A percentile compares a stretch with the other conserved stretches of the same genome.
These are phyloP conservation scores for Candida verbasci DNA, from an alignment of 805 yeast species.

Conservation along the genomic window DNA sequence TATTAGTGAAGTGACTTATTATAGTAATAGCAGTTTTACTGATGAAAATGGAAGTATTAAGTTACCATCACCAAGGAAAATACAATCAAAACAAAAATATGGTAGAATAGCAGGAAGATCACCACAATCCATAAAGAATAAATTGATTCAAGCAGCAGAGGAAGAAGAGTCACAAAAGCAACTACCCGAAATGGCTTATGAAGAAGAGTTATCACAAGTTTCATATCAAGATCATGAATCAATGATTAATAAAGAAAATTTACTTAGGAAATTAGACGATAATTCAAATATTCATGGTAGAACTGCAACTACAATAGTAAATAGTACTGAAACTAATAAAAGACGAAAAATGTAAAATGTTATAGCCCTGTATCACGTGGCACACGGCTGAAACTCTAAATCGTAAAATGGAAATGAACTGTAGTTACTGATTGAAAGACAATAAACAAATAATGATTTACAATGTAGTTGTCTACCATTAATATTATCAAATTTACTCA, in stretches of 20 bases:
- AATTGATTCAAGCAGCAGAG: slow-evolving; percentile 7
- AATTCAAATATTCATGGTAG: background rate
- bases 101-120: slow-evolving; percentile 24
- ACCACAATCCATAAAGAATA: slow-evolving; percentile 10
- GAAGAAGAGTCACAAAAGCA: slow-evolving; percentile 1
- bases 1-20: background rate
- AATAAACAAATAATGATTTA: no score
- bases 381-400: background rate
- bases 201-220: slow-evolving; percentile 18
- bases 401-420: no score
- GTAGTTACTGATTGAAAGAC: no score
- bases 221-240: slow-evolving; percentile 21
- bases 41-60: slow-evolving; percentile 4
- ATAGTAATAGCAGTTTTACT: background rate
- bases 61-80: slow-evolving; percentile 53
- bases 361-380: background rate
- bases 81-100: slow-evolving; percentile 37
- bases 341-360: background rate
- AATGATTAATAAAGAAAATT: slow-evolving; percentile 14
- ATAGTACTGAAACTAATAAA: background rate
- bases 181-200: slow-evolving; percentile 14
- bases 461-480: no score
- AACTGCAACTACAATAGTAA: background rate
- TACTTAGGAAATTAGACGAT: slow-evolving; percentile 14
- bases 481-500: no score